phyloP scores from a whole-genome alignment of 2,329 filamentous ascomycete genomes.

The Exutisphaerella laricina region DNA sequence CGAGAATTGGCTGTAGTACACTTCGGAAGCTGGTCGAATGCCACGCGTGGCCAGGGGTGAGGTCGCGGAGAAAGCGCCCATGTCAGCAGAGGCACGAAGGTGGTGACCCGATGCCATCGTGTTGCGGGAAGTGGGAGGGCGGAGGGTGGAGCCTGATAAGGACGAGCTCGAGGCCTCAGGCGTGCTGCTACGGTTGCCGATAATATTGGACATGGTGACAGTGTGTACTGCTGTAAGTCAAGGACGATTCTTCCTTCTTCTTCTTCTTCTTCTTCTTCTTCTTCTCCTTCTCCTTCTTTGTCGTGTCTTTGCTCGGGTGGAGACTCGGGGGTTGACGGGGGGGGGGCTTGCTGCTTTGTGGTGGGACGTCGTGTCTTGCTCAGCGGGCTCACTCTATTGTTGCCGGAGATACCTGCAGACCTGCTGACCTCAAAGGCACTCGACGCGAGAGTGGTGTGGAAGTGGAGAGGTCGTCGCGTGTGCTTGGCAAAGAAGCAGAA shows the following conservation, averaged over 20 bases:
- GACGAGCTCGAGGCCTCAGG: slow-evolving; percentile 81
- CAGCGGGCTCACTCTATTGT: slow-evolving; percentile 5
- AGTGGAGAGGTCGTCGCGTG: slow-evolving; percentile 2
- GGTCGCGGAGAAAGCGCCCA: slow-evolving; percentile 67
- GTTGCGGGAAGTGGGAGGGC: slow-evolving; percentile 52
- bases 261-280: too few relatives aligned
- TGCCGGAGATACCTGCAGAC: slow-evolving; percentile 65
- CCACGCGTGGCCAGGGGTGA: slow-evolving; percentile 65
- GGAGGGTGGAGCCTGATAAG: slow-evolving; percentile 66
- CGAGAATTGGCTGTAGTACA: slow-evolving; percentile 74
- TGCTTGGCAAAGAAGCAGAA: too few relatives aligned
- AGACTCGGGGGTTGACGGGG: slow-evolving; percentile 4
- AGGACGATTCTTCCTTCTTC: slow-evolving; percentile 5
- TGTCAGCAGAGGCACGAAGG: slow-evolving; percentile 91
- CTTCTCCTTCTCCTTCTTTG: too few relatives aligned
- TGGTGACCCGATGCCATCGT: slow-evolving; percentile 65
- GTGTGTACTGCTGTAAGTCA: slow-evolving; percentile 3
- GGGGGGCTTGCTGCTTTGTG: too few relatives aligned
- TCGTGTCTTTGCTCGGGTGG: slow-evolving; percentile 7
- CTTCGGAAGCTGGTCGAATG: slow-evolving; percentile 91
- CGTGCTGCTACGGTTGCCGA: slow-evolving; percentile 87
- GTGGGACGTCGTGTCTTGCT: slow-evolving; percentile 9
- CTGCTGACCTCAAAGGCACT: slow-evolving; percentile 77
- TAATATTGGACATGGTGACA: slow-evolving; percentile 45
- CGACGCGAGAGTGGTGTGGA: slow-evolving; percentile 20